Evolutionary conservation across 805 yeast species (phyloP).

Genomic region (Candida multigemmis): DNA sequence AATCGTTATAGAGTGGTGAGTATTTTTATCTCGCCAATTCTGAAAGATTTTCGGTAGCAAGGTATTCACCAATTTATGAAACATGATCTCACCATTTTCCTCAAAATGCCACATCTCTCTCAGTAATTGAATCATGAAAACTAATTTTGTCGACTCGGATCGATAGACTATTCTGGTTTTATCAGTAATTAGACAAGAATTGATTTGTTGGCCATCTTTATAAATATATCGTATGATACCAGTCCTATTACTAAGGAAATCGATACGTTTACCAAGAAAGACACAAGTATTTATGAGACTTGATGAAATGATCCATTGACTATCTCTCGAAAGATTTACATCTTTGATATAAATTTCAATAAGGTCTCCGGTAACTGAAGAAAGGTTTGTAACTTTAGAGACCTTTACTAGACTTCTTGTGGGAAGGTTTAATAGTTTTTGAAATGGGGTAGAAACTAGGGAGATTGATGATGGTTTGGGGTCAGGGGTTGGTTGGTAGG

Average conservation of each 20-base stretch:
- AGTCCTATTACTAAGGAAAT: conserved; percentile 53
- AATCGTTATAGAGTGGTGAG: conserved; percentile 87
- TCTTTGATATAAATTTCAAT: conserved; percentile 79
- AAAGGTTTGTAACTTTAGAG: conserved; percentile 27
- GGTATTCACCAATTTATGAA: conserved; percentile 87
- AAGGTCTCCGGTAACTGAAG: conserved; percentile 63
- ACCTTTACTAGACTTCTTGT: conserved; percentile 61
- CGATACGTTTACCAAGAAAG: conserved; percentile 53
- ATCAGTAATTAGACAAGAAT: conserved; percentile 69
- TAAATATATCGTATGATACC: conserved; percentile 57
- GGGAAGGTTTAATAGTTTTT: conserved; percentile 51
- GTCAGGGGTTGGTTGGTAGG: conserved; percentile 6
- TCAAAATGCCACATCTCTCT: conserved; percentile 98
- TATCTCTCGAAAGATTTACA: conserved; percentile 74
- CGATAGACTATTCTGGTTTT: conserved; percentile 78
- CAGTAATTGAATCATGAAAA: conserved; percentile 80
- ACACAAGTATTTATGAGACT: conserved; percentile 54
- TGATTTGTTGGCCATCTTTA: conserved; percentile 56
- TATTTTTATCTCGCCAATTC: conserved; percentile 77
- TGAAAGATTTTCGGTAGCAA: conserved; percentile 82
- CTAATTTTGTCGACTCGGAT: conserved; percentile 81
- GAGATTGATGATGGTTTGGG: conserved; percentile 37
- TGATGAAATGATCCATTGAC: conserved; percentile 82
- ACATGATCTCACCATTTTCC: conserved; percentile 90
- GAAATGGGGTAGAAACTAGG: conserved; percentile 51